These are phyloP conservation scores for Hemisphaericaspora lyxosophila DNA, from an alignment of 1,139 yeast species.

Conservation along the genomic window DNA sequence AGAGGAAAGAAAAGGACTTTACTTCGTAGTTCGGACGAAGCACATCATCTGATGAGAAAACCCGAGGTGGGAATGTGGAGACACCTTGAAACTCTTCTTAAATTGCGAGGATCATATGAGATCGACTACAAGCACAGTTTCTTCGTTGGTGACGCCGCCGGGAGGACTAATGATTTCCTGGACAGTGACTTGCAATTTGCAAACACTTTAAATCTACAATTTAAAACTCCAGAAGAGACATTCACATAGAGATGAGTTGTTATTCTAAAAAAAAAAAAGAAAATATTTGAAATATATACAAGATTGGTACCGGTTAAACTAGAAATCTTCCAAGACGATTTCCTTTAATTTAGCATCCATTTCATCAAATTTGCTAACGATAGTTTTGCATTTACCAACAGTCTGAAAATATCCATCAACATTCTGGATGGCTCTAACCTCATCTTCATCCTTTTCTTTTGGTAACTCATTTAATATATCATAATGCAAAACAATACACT, in stretches of 20 bases:
- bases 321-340: constrained; percentile 25
- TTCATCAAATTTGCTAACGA: constrained; percentile 22
- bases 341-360: constrained; percentile 26
- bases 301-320: constrained; percentile 1
- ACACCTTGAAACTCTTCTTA: constrained; percentile 4
- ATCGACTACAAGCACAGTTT: constrained; percentile 49
- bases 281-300: constrained; percentile 2
- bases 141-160: constrained; percentile 97
- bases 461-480: constrained; percentile 30
- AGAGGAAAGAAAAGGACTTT: constrained; percentile 32
- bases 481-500: constrained; percentile 35
- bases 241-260: constrained; percentile 13
- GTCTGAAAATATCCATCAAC: constrained; percentile 60
- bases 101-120: not conserved
- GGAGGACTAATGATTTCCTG: constrained; percentile 72
- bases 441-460: constrained; percentile 26
- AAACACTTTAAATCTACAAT: constrained; percentile 47
- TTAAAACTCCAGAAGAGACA: constrained; percentile 70
- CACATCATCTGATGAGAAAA: constrained; percentile 57
- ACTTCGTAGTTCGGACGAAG: constrained; percentile 27
- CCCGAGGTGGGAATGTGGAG: constrained; percentile 77
- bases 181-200: constrained; percentile 79
- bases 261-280: not conserved
- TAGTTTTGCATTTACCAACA: constrained; percentile 45
- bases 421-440: constrained; percentile 31